Evolutionary conservation across 306 rosid genomes (phyloP).

Genomic region (Rosa chinensis): DNA sequence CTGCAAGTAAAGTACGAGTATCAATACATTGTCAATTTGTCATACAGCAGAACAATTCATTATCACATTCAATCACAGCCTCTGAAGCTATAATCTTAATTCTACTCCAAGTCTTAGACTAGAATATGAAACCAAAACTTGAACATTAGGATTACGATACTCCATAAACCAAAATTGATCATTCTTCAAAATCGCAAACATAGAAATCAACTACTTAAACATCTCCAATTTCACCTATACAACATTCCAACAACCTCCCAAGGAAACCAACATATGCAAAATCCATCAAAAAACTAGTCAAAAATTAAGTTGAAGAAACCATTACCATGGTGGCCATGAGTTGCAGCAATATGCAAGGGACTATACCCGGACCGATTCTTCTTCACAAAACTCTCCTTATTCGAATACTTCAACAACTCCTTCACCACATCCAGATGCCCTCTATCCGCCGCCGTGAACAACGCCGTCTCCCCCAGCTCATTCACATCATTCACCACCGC

Average conservation of each 20-base stretch:
- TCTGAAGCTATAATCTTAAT: not conserved
- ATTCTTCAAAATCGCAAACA: constrained; percentile 6
- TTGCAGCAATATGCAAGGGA: constrained; percentile 92
- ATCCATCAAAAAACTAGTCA: no score
- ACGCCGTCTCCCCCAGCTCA: constrained; percentile 82
- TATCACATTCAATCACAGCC: not conserved
- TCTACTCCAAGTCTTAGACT: not conserved
- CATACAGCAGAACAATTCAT: not conserved
- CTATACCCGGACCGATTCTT: constrained; percentile 72
- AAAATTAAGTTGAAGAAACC: not conserved
- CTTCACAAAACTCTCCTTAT: constrained; percentile 49
- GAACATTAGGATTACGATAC: not conserved
- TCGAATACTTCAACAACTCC: constrained; percentile 76
- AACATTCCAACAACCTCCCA: no score
- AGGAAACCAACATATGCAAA: no score
- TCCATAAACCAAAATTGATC: not conserved
- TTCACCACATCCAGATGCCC: constrained; percentile 85
- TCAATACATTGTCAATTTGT: constrained; percentile 13
- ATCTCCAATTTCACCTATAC: not conserved
- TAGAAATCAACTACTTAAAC: not conserved
- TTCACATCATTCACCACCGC: constrained; percentile 82
- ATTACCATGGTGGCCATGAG: constrained; percentile 83
- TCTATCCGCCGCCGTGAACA: constrained; percentile 83
- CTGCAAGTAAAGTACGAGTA: constrained; percentile 42
- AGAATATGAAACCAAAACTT: not conserved